Evolutionary conservation across 2,329 filamentous ascomycete genomes (phyloP).

Genomic region (Sclerotinia sclerotiorum): DNA sequence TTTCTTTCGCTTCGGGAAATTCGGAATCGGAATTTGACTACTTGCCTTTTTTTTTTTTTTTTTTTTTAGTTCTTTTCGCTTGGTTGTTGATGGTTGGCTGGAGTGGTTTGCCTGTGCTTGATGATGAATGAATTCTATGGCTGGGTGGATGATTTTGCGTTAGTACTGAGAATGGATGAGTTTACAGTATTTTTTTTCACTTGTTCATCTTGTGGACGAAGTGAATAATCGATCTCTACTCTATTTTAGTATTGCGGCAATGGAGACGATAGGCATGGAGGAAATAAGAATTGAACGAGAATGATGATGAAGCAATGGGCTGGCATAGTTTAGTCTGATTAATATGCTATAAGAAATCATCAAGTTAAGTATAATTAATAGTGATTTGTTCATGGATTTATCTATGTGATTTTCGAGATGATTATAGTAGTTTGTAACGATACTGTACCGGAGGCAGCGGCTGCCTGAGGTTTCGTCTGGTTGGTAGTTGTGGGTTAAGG

Average conservation of each 20-base stretch:
- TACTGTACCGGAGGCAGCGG: no score
- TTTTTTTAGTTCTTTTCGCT: neutral
- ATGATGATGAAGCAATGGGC: conserved; percentile 10
- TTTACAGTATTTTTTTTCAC: neutral
- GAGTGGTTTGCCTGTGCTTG: conserved; percentile 2
- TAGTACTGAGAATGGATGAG: neutral
- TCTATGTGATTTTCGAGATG: neutral
- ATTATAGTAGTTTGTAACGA: no score
- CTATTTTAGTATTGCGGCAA: neutral
- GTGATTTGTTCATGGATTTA: neutral
- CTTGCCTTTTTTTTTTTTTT: no score
- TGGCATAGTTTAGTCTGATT: neutral
- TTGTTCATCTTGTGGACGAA: neutral
- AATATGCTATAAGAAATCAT: neutral
- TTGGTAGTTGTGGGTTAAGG: no score
- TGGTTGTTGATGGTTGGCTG: neutral
- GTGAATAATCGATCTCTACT: neutral
- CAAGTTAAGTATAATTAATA: neutral
- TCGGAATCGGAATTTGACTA: neutral
- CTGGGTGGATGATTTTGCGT: neutral
- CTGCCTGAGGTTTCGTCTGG: no score
- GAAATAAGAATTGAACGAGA: neutral
- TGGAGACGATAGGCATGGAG: neutral
- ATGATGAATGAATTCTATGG: neutral
- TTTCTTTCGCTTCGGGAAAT: neutral